Base-by-base conservation (phyloP, 768 basidiomycete species). In the Coprinellus aureogranulatus region DNA sequence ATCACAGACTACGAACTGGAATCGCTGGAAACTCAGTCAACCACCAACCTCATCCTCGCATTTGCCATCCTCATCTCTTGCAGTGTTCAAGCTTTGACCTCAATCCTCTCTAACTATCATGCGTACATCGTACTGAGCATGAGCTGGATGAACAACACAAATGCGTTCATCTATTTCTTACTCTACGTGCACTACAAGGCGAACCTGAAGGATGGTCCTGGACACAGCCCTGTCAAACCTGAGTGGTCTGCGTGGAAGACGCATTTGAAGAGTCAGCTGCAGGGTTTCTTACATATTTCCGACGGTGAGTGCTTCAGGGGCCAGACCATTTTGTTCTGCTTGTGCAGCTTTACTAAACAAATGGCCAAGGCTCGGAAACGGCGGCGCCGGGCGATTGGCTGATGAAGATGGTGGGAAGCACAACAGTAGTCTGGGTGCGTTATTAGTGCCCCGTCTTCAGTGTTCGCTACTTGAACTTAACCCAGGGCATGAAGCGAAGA, bases 131-230 rank as follows among this genome's bases (percentile, higher is more conserved):
- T 72, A n/a, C 67, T 70, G 42, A 61, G 60, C 45, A 61, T 67
- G 34, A 65, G 64, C 55, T 71, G 70, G 67, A 66, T 65, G 61
- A 67, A 65, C 53, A 67, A 66, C 42, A 66, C 63, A 10, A 68
- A 62, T 31, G 39, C 63, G 5, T 58, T 58, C 26, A 22, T 52
- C 14, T 58, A 52, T 39, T 25, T 65, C 51, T 59, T 60, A 9
- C 49, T 55, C 12, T 53, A 54, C 40, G 18, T 59, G 59, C 34
- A 48, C 53, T 20, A 54, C 39, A 52, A 53, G 26, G 42, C 11
- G 5, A 27, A 31, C 16, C n/a, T n/a, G 50, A 27, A 30, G 18
- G 18, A 6, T 6, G 22, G 30, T 4, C 28, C 12, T n/a, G n/a
- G n/a, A n/a, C n/a, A n/a, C n/a, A n/a, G n/a, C n/a, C 50, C 4